phyloP scores from a whole-genome alignment of 805 yeast genomes.

The Kluyveromyces nonfermentans region DNA sequence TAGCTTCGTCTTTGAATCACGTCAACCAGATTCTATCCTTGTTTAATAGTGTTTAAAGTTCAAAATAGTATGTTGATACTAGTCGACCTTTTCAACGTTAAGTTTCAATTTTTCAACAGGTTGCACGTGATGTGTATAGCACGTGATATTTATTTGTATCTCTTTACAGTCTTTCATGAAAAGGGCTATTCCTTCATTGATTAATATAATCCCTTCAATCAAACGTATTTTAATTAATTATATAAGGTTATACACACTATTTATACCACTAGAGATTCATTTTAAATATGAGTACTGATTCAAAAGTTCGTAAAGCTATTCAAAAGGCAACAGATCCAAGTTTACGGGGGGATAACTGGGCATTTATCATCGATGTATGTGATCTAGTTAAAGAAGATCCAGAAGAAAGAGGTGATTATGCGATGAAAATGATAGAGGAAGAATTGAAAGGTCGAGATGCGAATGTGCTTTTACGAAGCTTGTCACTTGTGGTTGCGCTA shows the following conservation, averaged over 20 bases:
- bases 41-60: neutral
- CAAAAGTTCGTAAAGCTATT: constrained; percentile 16
- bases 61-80: too few species aligned
- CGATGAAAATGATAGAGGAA: constrained; percentile 35
- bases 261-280: neutral
- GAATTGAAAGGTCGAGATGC: constrained; percentile 49
- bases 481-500: constrained; percentile 46
- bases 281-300: constrained; percentile 3
- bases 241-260: neutral
- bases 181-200: neutral
- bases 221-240: neutral
- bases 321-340: constrained; percentile 55
- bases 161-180: too few species aligned
- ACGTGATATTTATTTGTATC: too few species aligned
- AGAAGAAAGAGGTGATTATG: constrained; percentile 39
- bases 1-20: neutral
- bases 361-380: constrained; percentile 51
- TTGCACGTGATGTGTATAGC: neutral
- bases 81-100: neutral
- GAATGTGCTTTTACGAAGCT: constrained; percentile 51
- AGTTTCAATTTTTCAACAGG: neutral
- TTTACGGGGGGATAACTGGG: constrained; percentile 61
- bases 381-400: constrained; percentile 57
- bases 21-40: neutral
- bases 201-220: neutral